Evolutionary conservation across 1,284 basidiomycete species (phyloP).

Genomic region (Austroboletus olivaceoglutinosus): DNA sequence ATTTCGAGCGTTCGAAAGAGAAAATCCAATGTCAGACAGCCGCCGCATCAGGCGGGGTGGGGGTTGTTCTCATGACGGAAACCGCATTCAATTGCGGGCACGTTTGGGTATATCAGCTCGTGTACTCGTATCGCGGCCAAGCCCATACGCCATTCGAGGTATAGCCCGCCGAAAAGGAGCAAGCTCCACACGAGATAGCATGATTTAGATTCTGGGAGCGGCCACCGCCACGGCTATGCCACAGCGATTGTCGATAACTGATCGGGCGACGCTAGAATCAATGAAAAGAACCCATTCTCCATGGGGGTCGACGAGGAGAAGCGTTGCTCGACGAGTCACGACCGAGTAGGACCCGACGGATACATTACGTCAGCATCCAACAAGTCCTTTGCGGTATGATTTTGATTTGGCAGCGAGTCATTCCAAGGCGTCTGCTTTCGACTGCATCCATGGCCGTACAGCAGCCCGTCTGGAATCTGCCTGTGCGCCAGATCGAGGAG

Average conservation of each 20-base stretch:
- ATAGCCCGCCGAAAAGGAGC: background rate
- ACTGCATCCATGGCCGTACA: constrained; percentile 37
- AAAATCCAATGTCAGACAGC: background rate
- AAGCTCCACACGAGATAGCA: background rate
- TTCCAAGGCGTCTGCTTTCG: constrained; percentile 5
- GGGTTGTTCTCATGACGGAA: constrained; percentile 8
- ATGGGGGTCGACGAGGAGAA: background rate
- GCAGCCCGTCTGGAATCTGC: constrained; percentile 58
- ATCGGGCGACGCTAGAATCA: constrained; percentile 1
- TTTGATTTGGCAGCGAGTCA: constrained; percentile 27
- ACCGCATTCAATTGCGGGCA: constrained; percentile 1
- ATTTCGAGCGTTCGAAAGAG: constrained; percentile 8
- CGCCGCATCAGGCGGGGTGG: background rate
- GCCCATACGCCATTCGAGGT: background rate
- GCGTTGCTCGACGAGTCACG: background rate
- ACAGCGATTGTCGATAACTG: constrained; percentile 4
- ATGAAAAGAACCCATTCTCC: constrained; percentile 4
- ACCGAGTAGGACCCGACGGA: background rate
- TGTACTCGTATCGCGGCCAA: background rate
- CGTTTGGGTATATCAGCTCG: constrained; percentile 6
- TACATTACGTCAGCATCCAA: constrained; percentile 27
- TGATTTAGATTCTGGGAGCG: constrained; percentile 2
- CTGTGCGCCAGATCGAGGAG: constrained; percentile 47
- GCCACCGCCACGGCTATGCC: background rate
- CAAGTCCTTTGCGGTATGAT: constrained; percentile 1